These are phyloP conservation scores for Termitomyces sp. DNA, from an alignment of 768 basidiomycete species.

Conservation along the genomic window DNA sequence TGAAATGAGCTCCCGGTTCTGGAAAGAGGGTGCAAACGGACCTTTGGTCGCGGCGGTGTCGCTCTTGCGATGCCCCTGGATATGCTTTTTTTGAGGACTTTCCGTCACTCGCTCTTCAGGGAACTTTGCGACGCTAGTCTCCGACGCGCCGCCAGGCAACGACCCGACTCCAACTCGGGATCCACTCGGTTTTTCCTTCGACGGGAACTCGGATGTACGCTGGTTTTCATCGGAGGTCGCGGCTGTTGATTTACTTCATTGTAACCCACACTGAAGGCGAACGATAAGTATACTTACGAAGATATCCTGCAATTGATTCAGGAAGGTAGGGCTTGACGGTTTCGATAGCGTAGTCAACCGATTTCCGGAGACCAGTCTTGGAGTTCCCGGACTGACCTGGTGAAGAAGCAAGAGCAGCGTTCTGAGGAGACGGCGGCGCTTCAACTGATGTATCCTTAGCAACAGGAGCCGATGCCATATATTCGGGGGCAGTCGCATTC, in stretches of 20 bases:
- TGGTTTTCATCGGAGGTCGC: neutral
- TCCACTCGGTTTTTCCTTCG: neutral
- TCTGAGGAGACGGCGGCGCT: too few species aligned
- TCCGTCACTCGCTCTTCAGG: slow-evolving; percentile 38
- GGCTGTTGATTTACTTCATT: too few species aligned
- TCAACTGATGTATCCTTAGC: too few species aligned
- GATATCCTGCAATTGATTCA: slow-evolving; percentile 2
- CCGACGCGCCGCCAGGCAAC: slow-evolving; percentile 40
- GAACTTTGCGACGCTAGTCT: slow-evolving; percentile 41
- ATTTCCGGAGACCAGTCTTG: neutral
- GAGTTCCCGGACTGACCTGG: neutral
- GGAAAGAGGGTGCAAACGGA: neutral
- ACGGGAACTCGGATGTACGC: neutral
- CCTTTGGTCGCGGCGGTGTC: neutral
- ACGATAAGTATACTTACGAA: neutral
- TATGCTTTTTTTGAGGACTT: neutral
- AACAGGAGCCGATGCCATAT: too few species aligned
- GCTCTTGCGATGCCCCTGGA: neutral
- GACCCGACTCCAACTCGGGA: slow-evolving; percentile 42
- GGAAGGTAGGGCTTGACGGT: slow-evolving; percentile 12
- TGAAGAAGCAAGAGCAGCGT: neutral
- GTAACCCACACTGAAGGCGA: neutral
- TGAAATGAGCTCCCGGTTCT: neutral
- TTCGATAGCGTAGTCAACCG: slow-evolving; percentile 1
- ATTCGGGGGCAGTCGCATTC: too few species aligned